Base-by-base conservation (phyloP, 306 rosid species). In the Dalbergia oliveri region DNA sequence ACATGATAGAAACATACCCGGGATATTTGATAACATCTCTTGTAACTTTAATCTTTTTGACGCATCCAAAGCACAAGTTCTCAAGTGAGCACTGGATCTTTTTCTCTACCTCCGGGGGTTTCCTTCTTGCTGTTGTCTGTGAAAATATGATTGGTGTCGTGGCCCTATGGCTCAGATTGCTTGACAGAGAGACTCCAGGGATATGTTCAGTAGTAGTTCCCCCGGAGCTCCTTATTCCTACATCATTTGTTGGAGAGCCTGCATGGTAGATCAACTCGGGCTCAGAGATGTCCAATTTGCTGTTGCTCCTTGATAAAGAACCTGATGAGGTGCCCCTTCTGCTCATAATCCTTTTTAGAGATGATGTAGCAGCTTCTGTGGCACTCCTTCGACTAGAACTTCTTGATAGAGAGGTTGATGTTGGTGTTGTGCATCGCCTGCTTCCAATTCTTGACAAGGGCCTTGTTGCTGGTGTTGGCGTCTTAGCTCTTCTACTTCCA, bases 131-230 rank as follows among this genome's bases (percentile, higher is more conserved):
- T 4, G 88, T 87, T 53, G 99, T 75, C 71, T 91, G 98, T 11
- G 99, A 95, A 78, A 84, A 95, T 44, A 95, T 86, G 73, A 95
- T 91, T 2, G 98, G 97, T 53, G 94, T 90, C 8, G 90, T 69
- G 59, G 86, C 68, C 69, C 86, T 88, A 66, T 64, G 82, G 69
- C 92, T 88, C 9, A 56, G 60, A 59, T 83, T 82, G 76, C 84
- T 84, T 37, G 90, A 75, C 18, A 88, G 74, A 82, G 93, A 72
- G 3, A 84, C 31, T 12, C 61, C 16, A 35, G 83, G 70, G 10
- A 41, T 59, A 9, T 73, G 41, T 45, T 81, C 88, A 3, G 79
- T 26, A 26, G 31, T 26, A 41, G 65, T 62, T 26, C 31, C 61
- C 50, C 6, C 21, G 31, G 78, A n/a, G 49, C 58, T 21, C 53